Evolutionary conservation across 192 early-diverging fungal genomes (phyloP).

Genomic region (Cetraspora pellucida): DNA sequence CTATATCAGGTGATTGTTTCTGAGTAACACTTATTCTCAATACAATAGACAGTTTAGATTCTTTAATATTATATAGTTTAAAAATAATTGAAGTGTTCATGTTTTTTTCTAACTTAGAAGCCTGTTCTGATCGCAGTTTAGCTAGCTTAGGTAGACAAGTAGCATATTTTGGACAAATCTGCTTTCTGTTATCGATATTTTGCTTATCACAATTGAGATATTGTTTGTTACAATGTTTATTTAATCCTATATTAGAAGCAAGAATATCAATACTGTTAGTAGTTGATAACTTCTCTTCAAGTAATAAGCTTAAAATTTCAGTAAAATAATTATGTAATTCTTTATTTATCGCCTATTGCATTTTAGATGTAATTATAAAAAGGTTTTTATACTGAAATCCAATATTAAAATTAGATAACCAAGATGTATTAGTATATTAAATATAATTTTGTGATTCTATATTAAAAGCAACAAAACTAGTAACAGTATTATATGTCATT

Average conservation of each 20-base stretch:
- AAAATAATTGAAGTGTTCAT: background rate
- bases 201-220: background rate
- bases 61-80: slow-evolving; percentile 15
- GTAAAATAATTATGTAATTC: slow-evolving; percentile 26
- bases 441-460: too few species aligned
- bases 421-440: slow-evolving; percentile 20
- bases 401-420: slow-evolving; percentile 10
- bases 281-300: too few species aligned
- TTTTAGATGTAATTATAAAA: slow-evolving; percentile 8
- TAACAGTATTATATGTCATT: slow-evolving; percentile 6
- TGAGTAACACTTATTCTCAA: slow-evolving; percentile 20
- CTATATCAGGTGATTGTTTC: background rate
- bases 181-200: slow-evolving; percentile 30
- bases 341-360: slow-evolving; percentile 11
- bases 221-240: slow-evolving; percentile 2
- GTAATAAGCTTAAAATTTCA: slow-evolving; percentile 8
- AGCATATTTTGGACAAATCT: slow-evolving; percentile 10
- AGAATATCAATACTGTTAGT: slow-evolving; percentile 15
- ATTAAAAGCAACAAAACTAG: too few species aligned
- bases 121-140: slow-evolving; percentile 3
- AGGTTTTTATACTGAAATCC: slow-evolving; percentile 19
- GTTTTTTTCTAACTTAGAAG: background rate
- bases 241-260: background rate
- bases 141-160: slow-evolving; percentile 2
- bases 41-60: background rate